These are phyloP conservation scores for Talaromyces sp. DNA, from an alignment of 2,329 filamentous ascomycete genomes.

Conservation along the genomic window DNA sequence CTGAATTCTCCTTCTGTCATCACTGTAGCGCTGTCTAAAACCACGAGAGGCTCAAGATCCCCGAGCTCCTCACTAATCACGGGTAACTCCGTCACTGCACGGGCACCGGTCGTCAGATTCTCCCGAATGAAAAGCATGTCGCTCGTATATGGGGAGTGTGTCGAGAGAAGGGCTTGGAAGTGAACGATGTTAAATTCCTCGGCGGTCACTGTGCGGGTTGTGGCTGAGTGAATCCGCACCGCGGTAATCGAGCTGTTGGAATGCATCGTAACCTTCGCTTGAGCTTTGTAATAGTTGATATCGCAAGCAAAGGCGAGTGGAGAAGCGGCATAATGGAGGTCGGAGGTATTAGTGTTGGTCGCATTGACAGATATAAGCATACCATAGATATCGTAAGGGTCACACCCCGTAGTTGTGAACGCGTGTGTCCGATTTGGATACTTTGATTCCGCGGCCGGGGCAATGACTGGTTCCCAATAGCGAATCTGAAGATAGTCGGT, in stretches of 20 bases:
- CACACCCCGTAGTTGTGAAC: slow-evolving; percentile 30
- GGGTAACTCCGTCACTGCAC: slow-evolving; percentile 33
- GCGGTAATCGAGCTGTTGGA: slow-evolving; percentile 38
- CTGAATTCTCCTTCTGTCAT: slow-evolving; percentile 34
- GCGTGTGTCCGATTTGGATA: slow-evolving; percentile 18
- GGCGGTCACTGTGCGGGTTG: slow-evolving; percentile 20
- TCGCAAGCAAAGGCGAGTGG: slow-evolving; percentile 37
- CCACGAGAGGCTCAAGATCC: slow-evolving; percentile 32
- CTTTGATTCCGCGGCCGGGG: slow-evolving; percentile 9
- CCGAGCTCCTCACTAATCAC: slow-evolving; percentile 36
- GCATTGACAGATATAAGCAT: slow-evolving; percentile 36
- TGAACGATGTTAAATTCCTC: slow-evolving; percentile 34
- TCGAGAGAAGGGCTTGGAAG: slow-evolving; percentile 34
- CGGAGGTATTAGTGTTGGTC: slow-evolving; percentile 9
- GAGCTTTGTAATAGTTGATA: slow-evolving; percentile 32
- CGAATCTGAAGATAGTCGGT: slow-evolving; percentile 37
- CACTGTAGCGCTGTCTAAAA: slow-evolving; percentile 32
- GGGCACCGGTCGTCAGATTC: slow-evolving; percentile 31
- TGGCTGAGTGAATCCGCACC: slow-evolving; percentile 23
- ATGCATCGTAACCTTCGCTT: slow-evolving; percentile 35
- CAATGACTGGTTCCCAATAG: slow-evolving; percentile 37
- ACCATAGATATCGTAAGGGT: slow-evolving; percentile 36
- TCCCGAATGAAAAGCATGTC: slow-evolving; percentile 36
- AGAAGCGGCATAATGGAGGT: slow-evolving; percentile 25
- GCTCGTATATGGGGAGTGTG: slow-evolving; percentile 37